Base-by-base conservation (phyloP, 495 filamentous ascomycete genomes). In the Neurospora africana region DNA sequence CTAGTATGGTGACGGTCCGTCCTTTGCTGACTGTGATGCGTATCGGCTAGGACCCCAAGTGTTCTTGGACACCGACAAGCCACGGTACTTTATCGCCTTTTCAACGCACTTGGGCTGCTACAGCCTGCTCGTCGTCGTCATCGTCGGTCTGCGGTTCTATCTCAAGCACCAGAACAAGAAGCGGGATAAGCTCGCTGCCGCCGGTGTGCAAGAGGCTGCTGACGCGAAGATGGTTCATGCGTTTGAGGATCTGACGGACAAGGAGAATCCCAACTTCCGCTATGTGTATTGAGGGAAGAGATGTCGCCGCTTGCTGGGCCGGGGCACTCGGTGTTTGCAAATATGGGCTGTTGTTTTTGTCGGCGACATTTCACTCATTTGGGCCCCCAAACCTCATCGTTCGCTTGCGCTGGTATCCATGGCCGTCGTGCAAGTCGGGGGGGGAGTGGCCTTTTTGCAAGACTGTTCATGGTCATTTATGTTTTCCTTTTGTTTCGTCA, bases 171-270 rank as follows among this genome's bases (percentile, higher is more conserved):
- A 86, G 78, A 88, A 89, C 71, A 82, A 78, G 75, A 82, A 77
- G 70, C 81, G 84, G 47, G 85, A 87, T 44, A 68, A 72, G n/a
- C 70, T 84, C 74, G 84, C 82, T 5, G 80, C 77, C 15, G 77
- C 79, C 2, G 86, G 85, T 5, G 75, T 82, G 15, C 40, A 68
- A 15, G 82, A 84, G 72, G 81, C 80, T 17, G 78, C 71, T 27
- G 84, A 86, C 58, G 81, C 80, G 5, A 79, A 76, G 38, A 70
- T 85, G 61, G 76, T 81, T 5, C 86, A 87, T 71, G 86, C 85
- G 19, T 89, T 88, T 69, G 83, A 87, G 70, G 88, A 90, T 75
- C 74, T 89, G 74, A 90, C 87, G 37, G 88, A 90, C 78, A 78
- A 76, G 73, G 84, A 88, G 83, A 89, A 89, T 72, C 77, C 79